phyloP scores from a whole-genome alignment of 768 basidiomycete genomes.

The Amanita pallidorosea region DNA sequence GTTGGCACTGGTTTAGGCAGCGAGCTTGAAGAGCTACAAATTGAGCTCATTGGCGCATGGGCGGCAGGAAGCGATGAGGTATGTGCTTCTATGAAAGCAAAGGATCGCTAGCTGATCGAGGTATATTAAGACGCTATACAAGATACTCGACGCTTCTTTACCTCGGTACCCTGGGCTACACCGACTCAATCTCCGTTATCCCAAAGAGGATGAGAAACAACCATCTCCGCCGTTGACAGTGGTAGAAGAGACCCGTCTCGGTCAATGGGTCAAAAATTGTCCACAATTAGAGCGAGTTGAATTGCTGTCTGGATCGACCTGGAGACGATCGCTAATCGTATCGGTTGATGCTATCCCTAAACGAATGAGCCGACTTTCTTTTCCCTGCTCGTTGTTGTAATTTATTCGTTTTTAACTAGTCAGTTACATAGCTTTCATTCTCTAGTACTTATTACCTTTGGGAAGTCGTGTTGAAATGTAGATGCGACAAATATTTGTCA shows the following conservation, averaged over 20 bases:
- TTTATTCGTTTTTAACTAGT: not conserved
- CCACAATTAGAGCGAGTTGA: slow-evolving; percentile 4
- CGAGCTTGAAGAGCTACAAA: slow-evolving; percentile 1
- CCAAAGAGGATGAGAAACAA: not conserved
- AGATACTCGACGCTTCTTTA: slow-evolving; percentile 25
- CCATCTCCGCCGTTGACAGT: not conserved
- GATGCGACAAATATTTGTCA: no score
- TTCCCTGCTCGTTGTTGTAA: no score
- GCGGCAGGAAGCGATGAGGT: slow-evolving; percentile 24
- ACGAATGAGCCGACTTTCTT: not conserved
- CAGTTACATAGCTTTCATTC: not conserved
- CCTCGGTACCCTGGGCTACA: slow-evolving; percentile 28
- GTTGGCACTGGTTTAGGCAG: slow-evolving; percentile 23
- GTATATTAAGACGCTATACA: slow-evolving; percentile 23
- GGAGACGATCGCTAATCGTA: slow-evolving; percentile 7
- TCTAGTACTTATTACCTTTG: not conserved
- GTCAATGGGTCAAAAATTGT: slow-evolving; percentile 17
- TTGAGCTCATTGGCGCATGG: slow-evolving; percentile 17
- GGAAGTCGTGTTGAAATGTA: no score
- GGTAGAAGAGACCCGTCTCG: slow-evolving; percentile 9
- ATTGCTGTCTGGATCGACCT: not conserved
- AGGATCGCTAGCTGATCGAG: not conserved
- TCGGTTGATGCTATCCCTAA: slow-evolving; percentile 11
- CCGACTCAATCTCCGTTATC: slow-evolving; percentile 16
- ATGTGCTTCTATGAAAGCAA: slow-evolving; percentile 6